phyloP scores from a whole-genome alignment of 768 basidiomycete species.

The Lentinula detonsa region DNA sequence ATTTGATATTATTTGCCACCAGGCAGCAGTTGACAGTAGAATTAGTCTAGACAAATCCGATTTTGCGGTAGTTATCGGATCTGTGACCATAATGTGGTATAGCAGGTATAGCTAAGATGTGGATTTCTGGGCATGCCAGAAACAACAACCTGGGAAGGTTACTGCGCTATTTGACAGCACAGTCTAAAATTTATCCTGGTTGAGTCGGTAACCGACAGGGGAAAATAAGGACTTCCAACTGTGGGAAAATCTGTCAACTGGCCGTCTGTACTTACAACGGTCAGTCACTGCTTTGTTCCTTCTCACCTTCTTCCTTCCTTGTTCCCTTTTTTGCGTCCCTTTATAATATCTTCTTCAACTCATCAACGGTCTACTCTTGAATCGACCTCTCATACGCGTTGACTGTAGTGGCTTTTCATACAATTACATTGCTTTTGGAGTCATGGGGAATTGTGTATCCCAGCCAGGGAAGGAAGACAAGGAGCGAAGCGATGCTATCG shows the following conservation, averaged over 20 bases:
- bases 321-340: background rate
- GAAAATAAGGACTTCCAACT: background rate
- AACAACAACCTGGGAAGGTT: background rate
- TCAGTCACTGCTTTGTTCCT: slow-evolving; percentile 1
- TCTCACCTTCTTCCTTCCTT: slow-evolving; percentile 3
- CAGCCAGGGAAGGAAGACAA: slow-evolving; percentile 51
- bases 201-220: background rate
- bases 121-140: background rate
- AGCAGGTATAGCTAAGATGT: too few species aligned
- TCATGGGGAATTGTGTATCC: slow-evolving; percentile 69
- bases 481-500: slow-evolving; percentile 67
- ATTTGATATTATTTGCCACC: background rate
- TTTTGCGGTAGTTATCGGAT: background rate
- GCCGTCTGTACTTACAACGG: background rate
- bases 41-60: background rate
- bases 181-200: background rate
- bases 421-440: background rate
- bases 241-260: slow-evolving; percentile 1
- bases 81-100: background rate
- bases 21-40: background rate
- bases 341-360: background rate
- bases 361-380: background rate
- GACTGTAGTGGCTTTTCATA: background rate
- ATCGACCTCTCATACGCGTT: background rate
- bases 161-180: background rate